Evolutionary conservation across 495 filamentous ascomycete genomes (phyloP).

Genomic region (Penicillium bialowiezense): DNA sequence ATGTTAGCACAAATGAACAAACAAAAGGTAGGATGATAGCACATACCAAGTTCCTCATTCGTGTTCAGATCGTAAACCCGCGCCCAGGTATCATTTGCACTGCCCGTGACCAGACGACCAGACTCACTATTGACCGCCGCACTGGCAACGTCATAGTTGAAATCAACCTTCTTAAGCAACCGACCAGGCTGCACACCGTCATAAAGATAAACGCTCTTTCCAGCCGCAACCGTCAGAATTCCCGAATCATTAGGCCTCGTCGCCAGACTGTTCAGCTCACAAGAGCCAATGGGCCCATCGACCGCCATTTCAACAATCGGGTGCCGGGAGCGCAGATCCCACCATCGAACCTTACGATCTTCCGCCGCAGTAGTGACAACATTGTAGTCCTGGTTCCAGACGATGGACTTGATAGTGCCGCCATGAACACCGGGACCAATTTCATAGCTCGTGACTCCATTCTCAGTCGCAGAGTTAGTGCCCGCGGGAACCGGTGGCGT

Average conservation of each 20-base stretch:
- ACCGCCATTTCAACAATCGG: conserved; percentile 69
- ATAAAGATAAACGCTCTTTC: conserved; percentile 91
- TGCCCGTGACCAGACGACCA: conserved; percentile 82
- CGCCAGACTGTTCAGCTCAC: conserved; percentile 69
- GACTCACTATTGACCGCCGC: conserved; percentile 81
- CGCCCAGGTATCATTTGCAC: conserved; percentile 87
- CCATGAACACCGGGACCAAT: conserved; percentile 80
- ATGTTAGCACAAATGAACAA: too few species aligned
- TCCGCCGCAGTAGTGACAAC: conserved; percentile 85
- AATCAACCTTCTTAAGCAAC: conserved; percentile 72
- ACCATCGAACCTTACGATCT: conserved; percentile 91
- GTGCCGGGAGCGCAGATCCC: conserved; percentile 74
- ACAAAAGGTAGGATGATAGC: too few species aligned
- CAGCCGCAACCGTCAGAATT: conserved; percentile 60
- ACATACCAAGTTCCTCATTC: conserved; percentile 70
- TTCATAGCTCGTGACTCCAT: conserved; percentile 63
- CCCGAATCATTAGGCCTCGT: conserved; percentile 40
- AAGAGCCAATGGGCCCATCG: conserved; percentile 82
- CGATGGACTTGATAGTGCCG: conserved; percentile 87
- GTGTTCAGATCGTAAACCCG: conserved; percentile 84
- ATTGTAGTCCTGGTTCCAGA: conserved; percentile 86
- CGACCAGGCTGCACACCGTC: conserved; percentile 66
- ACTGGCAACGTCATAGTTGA: conserved; percentile 80
- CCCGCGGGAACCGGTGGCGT: conserved; percentile 34
- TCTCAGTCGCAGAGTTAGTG: conserved; percentile 22